Evolutionary conservation across 768 basidiomycete species (phyloP), one percentile per base, ranked within the genome.

Genomic region (Leccinellum albellum): DNA sequence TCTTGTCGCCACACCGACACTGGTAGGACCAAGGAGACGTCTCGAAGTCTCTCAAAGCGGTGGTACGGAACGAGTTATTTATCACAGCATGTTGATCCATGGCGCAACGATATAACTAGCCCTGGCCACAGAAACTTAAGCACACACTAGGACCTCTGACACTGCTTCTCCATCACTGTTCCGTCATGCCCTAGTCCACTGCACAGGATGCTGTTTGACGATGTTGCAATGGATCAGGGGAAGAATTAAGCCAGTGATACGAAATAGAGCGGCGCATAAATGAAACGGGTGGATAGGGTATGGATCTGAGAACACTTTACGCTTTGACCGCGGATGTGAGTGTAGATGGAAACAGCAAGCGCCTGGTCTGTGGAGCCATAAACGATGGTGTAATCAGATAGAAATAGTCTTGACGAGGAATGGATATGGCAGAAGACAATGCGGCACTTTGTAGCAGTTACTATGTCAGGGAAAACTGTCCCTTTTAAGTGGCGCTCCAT

Each of bases 301-400:
- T 83, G 23, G 88, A 79, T 66, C 92, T 91, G 74, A 94, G 94
- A 45, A 88, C 86, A 64, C 74, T 81, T 66, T 87, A 86, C 60
- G 84, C 77, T 76, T 85, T 88, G 67, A 84, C 77, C 61, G 73
- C 79, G 55, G 76, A 82, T 33, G 82, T 79, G 50, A 82, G 76
- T 53, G 89, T 88, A 32, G 92, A 90, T 10, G 91, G 91, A 45
- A 90, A 88, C 32, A 91, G 89, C 64, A 92, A 85, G 59, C 86
- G 81, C 81, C 73, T 91, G 88, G 75, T 92, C 88, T 79, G 94
- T 89, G 49, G 92, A 28, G 35, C 17, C 17, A 9, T n/a, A 37
- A 37, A 37, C 88, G 63, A 96, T 86, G 51, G 82, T 75, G 56
- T 84, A 84, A 65, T 81, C 84, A 48, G 37, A 61, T 57, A 13